Evolutionary conservation across 1,284 basidiomycete species (phyloP), one percentile per base, ranked within the genome.

Genomic region (Heterobasidion occidentale): DNA sequence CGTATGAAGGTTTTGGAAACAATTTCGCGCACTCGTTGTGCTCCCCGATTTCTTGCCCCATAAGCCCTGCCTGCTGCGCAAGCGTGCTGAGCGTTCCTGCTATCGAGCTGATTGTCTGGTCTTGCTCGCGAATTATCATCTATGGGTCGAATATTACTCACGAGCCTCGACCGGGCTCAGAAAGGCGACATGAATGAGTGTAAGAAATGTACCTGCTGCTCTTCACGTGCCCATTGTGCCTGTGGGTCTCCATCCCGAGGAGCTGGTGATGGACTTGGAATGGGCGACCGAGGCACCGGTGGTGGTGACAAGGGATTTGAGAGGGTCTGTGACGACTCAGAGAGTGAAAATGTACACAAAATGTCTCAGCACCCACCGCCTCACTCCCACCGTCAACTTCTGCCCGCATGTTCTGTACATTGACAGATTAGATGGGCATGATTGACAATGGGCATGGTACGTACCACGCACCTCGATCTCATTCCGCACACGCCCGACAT

Each of bases 41-140:
- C 68, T 94, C 92, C 5, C 69, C 74, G 49, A 96, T 90, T 68
- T 97, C 94, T 53, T 82, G 83, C 0, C 94, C 94, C 81, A 97
- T 96, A 46, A 96, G 73, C 6, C 88, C 90, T 1, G 94, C 94
- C 71, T 97, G 94, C 61, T 90, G 85, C 0, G 88, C 84, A 12
- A 97, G 74, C 1, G 86, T 92, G 55, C 68, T 82, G 46, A 97
- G 69, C 0, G 94, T 93, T 0, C 92, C 92, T 0, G 88, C 81
- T 64, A 97, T 94, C 0, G 87, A 81, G 48, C 88, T 84, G 58
- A 97, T 85, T 0, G 92, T 88, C 51, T 83, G 79, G 66, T 97
- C 94, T 75, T 97, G 94, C 64, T 90, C 82, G 50, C 78, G 79
- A 46, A 96, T 84, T 70, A 95, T 83, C 68, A 93, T 81, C 89